Evolutionary conservation across 768 basidiomycete species (phyloP), one percentile per base, ranked within the genome.

Genomic region (Pleurotus platypus): DNA sequence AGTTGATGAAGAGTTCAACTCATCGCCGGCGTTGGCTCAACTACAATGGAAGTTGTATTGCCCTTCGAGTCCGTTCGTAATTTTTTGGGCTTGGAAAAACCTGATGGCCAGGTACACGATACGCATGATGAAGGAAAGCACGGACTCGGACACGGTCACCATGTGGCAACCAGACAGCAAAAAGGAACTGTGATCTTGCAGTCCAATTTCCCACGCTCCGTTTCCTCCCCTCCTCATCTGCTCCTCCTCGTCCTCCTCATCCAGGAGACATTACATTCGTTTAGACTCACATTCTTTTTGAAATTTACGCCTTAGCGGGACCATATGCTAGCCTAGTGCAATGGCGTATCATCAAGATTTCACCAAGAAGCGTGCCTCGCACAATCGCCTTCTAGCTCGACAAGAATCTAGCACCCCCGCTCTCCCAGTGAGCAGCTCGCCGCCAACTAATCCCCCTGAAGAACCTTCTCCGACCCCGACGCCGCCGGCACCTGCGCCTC

Each of bases 291-390:
- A 54, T 54, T 54, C 51, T 37, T 54, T 54, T 54, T 20, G 37
- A 40, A 40, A 40, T 11, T 35, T 24, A 40, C 15, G 37, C 15
- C 27, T 24, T n/a, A 42, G 18, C 18, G 42, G 6, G 11, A 40
- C 18, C 42, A 22, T 54, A 54, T 42, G 51, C 51, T 40, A 39
- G 18, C 24, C 39, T 54, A 54, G 51, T 39, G 51, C 38, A 8
- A 54, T 54, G 51, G 38, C n/a, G 16, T 40, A 54, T n/a, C 51
- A 54, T 42, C 51, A 54, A 27, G 49, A 50, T 38, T 54, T 27
- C 39, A 39, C 12, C 20, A 54, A 15, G 51, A 54, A 26, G 38
- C 51, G 51, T 26, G 20, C 39, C n/a, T 38, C 18, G 35, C 51
- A 54, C 39, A 54, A 54, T 38, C 49, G 49, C 26, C 37, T 54